phyloP scores from a whole-genome alignment of 2,329 filamentous ascomycete genomes.

The Cladosporium austrohemisphaericum region DNA sequence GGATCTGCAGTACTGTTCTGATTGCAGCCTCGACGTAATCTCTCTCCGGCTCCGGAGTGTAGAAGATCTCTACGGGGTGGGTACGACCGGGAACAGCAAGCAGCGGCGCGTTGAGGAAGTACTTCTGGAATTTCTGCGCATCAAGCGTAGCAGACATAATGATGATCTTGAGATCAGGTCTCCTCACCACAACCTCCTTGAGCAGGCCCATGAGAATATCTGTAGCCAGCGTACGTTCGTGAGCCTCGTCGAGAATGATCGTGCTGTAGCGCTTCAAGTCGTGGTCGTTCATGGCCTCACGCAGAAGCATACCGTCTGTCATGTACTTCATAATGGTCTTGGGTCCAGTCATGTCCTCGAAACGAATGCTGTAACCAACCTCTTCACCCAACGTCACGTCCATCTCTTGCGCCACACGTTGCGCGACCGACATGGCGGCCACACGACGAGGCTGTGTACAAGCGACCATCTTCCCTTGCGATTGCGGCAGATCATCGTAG shows the following conservation, averaged over 20 bases:
- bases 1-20: constrained; percentile 92
- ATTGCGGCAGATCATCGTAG: constrained; percentile 90
- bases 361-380: constrained; percentile 98
- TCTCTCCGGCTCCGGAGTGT: constrained; percentile 90
- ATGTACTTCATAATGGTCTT: constrained; percentile 98
- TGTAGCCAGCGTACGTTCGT: constrained; percentile 94
- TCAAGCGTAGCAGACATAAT: constrained; percentile 99
- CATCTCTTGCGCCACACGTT: constrained; percentile 96
- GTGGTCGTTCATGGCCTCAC: constrained; percentile 95
- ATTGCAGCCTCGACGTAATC: constrained; percentile 97
- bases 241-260: constrained; percentile 97
- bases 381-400: constrained; percentile 90
- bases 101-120: constrained; percentile 91
- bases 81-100: constrained; percentile 93
- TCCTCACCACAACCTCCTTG: constrained; percentile 78
- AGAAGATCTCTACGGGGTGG: constrained; percentile 96
- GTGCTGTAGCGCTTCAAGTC: constrained; percentile 89
- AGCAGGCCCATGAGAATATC: constrained; percentile 96
- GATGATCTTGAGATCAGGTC: constrained; percentile 92
- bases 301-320: constrained; percentile 97
- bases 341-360: constrained; percentile 86
- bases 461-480: constrained; percentile 82
- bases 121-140: constrained; percentile 95
- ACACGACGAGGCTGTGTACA: constrained; percentile 98
- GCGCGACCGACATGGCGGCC: constrained; percentile 95